These are phyloP conservation scores for Sonneratia alba DNA, from an alignment of 345 rosid species.

Conservation along the genomic window DNA sequence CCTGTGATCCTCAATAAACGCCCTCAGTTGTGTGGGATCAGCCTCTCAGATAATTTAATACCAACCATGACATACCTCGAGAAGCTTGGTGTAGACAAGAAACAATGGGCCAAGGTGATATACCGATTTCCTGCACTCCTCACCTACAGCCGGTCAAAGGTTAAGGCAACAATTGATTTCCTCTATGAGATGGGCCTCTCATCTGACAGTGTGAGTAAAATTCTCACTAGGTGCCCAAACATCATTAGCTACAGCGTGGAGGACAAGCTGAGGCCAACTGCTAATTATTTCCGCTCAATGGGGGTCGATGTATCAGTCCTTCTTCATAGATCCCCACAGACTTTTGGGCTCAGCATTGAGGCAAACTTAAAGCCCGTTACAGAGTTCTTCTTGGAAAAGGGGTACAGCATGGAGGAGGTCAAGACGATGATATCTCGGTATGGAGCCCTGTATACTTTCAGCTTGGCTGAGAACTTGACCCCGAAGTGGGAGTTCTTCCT, in stretches of 20 bases:
- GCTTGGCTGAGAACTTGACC: slow-evolving; percentile 59
- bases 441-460: slow-evolving; percentile 69
- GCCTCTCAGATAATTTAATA: slow-evolving; percentile 58
- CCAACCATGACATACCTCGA: slow-evolving; percentile 78
- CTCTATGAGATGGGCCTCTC: slow-evolving; percentile 61
- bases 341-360: slow-evolving; percentile 77
- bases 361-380: slow-evolving; percentile 70
- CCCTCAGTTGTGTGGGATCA: slow-evolving; percentile 83
- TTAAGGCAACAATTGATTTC: slow-evolving; percentile 50
- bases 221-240: slow-evolving; percentile 64
- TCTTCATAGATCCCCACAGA: slow-evolving; percentile 62
- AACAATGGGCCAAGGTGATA: slow-evolving; percentile 76
- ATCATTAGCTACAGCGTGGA: slow-evolving; percentile 70
- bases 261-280: slow-evolving; percentile 70
- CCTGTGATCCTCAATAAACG: slow-evolving; percentile 54
- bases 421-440: slow-evolving; percentile 67
- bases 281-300: slow-evolving; percentile 52
- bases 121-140: slow-evolving; percentile 70
- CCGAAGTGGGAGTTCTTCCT: slow-evolving; percentile 91
- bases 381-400: slow-evolving; percentile 60
- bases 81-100: slow-evolving; percentile 67
- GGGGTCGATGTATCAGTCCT: slow-evolving; percentile 59
- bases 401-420: slow-evolving; percentile 48
- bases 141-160: slow-evolving; percentile 74
- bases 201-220: slow-evolving; percentile 50